Percentiles rank a stretch among this genome's conserved stretches.
Evolutionary conservation across 1,284 basidiomycete genomes (phyloP).

Genomic region (Boletellus dicymbophilus): DNA sequence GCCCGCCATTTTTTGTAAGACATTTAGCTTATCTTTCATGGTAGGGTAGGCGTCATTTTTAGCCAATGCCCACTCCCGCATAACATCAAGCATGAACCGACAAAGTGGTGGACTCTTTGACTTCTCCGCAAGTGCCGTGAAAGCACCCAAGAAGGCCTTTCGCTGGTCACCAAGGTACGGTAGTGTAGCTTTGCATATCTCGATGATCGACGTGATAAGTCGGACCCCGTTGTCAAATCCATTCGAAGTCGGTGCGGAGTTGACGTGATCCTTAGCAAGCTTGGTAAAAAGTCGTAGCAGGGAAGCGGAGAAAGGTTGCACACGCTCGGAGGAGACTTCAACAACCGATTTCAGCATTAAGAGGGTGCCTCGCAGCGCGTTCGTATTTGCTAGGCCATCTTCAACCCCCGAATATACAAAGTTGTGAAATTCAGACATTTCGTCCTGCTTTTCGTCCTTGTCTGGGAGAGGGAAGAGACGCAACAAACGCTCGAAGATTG

Average conservation of each 20-base stretch:
- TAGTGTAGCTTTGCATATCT: slow-evolving; percentile 70
- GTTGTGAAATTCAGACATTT: slow-evolving; percentile 77
- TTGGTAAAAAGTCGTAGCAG: slow-evolving; percentile 88
- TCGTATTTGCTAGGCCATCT: slow-evolving; percentile 80
- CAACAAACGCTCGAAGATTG: slow-evolving; percentile 87
- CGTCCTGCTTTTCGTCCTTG: slow-evolving; percentile 73
- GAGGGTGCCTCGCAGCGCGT: slow-evolving; percentile 78
- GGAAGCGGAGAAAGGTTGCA: slow-evolving; percentile 78
- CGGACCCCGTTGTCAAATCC: slow-evolving; percentile 63
- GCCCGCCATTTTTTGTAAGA: slow-evolving; percentile 89
- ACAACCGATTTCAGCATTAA: slow-evolving; percentile 90
- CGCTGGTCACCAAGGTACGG: slow-evolving; percentile 71
- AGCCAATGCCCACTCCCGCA: slow-evolving; percentile 88
- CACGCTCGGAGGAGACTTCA: slow-evolving; percentile 81
- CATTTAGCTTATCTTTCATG: slow-evolving; percentile 93
- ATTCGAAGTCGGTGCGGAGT: slow-evolving; percentile 46
- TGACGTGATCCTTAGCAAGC: slow-evolving; percentile 88
- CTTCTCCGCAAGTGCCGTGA: slow-evolving; percentile 88
- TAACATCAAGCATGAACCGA: slow-evolving; percentile 85
- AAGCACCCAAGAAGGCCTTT: slow-evolving; percentile 70
- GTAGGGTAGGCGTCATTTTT: slow-evolving; percentile 86
- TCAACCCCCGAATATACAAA: slow-evolving; percentile 78
- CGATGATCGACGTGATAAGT: slow-evolving; percentile 65
- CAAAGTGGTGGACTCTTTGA: slow-evolving; percentile 86
- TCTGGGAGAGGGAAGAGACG: slow-evolving; percentile 83